These are phyloP conservation scores for Colletotrichum tofieldiae DNA, from an alignment of 2,329 filamentous ascomycete genomes.

Conservation along the genomic window DNA sequence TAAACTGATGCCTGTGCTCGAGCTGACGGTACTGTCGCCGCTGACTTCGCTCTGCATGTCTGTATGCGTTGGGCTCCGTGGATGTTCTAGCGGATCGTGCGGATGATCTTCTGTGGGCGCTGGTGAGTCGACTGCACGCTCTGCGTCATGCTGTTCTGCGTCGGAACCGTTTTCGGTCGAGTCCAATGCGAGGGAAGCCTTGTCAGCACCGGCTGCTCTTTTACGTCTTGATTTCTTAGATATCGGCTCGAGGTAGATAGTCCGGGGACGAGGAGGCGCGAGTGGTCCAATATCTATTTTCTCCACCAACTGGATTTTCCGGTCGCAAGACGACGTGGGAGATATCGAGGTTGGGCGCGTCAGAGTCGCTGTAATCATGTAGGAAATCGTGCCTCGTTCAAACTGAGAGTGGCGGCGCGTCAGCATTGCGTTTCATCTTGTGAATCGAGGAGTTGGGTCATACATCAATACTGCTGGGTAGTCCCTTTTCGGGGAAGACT, in stretches of 20 bases:
- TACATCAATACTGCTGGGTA: conserved; percentile 97
- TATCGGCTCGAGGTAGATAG: conserved; percentile 90
- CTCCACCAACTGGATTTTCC: conserved; percentile 85
- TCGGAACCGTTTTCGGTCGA: conserved; percentile 55
- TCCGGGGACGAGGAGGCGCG: conserved; percentile 80
- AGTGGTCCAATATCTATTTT: conserved; percentile 87
- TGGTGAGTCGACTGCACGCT: conserved; percentile 57
- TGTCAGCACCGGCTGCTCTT: conserved; percentile 65
- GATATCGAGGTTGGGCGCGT: conserved; percentile 91
- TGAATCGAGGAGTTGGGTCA: conserved; percentile 54
- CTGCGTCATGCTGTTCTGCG: conserved; percentile 43
- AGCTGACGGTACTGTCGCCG: conserved; percentile 78
- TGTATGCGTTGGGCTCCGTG: conserved; percentile 62
- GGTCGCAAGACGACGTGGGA: conserved; percentile 84
- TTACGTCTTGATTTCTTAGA: conserved; percentile 79
- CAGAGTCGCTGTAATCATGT: conserved; percentile 90
- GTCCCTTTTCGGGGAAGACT: conserved; percentile 76
- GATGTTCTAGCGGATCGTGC: conserved; percentile 54
- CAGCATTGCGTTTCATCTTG: conserved; percentile 19
- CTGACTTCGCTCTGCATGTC: conserved; percentile 79
- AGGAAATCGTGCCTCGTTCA: conserved; percentile 92
- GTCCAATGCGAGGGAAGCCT: conserved; percentile 62
- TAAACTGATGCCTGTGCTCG: conserved; percentile 74
- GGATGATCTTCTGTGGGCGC: conserved; percentile 57
- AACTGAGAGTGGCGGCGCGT: conserved; percentile 72